Conservation (phyloP, 2,329 filamentous ascomycete genomes). For the Colletotrichum tamarilloi region DNA sequence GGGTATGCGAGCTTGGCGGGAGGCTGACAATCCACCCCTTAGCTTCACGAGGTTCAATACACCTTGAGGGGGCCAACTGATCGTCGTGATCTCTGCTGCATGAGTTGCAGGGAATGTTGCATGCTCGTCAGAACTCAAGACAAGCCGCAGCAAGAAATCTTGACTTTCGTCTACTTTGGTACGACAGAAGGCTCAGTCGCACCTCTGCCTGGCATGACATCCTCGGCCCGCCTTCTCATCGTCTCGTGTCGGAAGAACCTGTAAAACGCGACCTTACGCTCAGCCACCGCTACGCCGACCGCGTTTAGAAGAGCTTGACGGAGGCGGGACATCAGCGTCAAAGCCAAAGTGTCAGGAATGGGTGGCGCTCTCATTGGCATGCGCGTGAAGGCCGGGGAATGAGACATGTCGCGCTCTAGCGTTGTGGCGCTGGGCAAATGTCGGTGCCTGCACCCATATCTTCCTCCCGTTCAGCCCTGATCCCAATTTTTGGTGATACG, state of each 20-base stretch:
- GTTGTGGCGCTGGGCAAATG: not conserved
- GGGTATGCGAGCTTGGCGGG: not conserved
- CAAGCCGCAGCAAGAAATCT: not conserved
- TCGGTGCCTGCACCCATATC: not conserved
- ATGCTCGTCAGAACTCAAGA: not conserved
- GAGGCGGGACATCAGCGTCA: not conserved
- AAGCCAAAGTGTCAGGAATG: constrained; percentile 6
- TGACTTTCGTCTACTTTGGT: not conserved
- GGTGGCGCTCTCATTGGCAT: constrained; percentile 2
- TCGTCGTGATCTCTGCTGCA: not conserved
- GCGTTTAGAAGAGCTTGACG: not conserved
- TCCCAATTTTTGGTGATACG: too few relatives aligned
- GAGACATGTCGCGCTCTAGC: constrained; percentile 4
- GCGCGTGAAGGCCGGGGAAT: not conserved
- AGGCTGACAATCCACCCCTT: not conserved
- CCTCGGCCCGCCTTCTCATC: not conserved
- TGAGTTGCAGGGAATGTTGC: not conserved
- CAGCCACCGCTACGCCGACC: constrained; percentile 27
- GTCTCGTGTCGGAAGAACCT: not conserved
- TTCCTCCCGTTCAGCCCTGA: too few relatives aligned
- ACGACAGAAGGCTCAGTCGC: not conserved
- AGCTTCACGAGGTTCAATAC: not conserved
- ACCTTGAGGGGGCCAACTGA: not conserved
- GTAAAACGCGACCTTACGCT: not conserved
- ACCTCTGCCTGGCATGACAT: not conserved